phyloP scores from a whole-genome alignment of 805 yeast genomes.

The Wickerhamomyces ciferrii region DNA sequence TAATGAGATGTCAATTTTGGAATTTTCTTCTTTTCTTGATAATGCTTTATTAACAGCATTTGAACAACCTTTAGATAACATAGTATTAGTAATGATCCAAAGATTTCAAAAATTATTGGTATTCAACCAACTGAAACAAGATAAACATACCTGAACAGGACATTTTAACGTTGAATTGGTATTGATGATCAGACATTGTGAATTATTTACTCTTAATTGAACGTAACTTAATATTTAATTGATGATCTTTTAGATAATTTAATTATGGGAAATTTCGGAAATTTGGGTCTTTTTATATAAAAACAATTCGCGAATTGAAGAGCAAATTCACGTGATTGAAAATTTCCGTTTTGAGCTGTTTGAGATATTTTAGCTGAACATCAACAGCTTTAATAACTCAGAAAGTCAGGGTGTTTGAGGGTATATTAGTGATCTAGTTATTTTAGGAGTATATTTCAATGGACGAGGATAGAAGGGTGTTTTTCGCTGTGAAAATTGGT shows the following conservation, averaged over 20 bases:
- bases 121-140: no score
- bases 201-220: not conserved
- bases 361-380: not conserved
- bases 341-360: not conserved
- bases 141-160: constrained; percentile 54
- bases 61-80: constrained; percentile 55
- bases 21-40: constrained; percentile 66
- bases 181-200: constrained; percentile 51
- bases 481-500: not conserved
- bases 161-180: constrained; percentile 81
- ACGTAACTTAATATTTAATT: not conserved
- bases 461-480: not conserved
- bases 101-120: no score
- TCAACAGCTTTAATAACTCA: not conserved
- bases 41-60: constrained; percentile 80
- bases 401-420: not conserved
- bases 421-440: not conserved
- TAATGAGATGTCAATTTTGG: constrained; percentile 66
- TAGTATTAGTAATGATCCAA: not conserved
- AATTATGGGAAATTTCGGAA: not conserved
- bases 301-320: not conserved
- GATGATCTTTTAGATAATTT: not conserved
- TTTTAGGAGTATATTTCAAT: not conserved
- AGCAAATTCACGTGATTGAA: not conserved
- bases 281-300: not conserved